phyloP scores from a whole-genome alignment of 139 green algal genomes.

The Ostreobium quekettii region DNA sequence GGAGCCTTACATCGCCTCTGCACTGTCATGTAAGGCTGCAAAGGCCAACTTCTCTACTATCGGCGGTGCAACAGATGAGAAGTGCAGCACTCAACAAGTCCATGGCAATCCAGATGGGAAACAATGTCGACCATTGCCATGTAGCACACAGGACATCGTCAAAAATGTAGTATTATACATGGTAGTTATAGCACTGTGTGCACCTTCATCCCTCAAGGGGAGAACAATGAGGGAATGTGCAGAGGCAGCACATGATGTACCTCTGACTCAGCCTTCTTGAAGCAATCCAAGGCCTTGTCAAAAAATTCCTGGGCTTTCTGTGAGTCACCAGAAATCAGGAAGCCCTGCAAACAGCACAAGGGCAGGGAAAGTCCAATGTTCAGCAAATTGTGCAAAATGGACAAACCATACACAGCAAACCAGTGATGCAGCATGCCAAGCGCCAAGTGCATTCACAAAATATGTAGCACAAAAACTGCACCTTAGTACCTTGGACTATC shows the following conservation, averaged over 20 bases:
- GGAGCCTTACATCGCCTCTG: no score
- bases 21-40: no score
- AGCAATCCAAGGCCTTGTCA: slow-evolving; percentile 65
- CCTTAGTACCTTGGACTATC: neutral
- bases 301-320: slow-evolving; percentile 66
- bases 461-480: slow-evolving; percentile 1
- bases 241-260: no score
- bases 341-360: slow-evolving; percentile 45
- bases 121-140: no score
- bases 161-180: neutral
- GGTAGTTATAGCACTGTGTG: neutral
- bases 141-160: no score
- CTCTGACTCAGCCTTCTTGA: slow-evolving; percentile 57
- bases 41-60: no score
- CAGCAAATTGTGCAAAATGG: neutral
- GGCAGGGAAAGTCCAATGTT: neutral
- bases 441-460: neutral
- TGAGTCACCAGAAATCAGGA: slow-evolving; percentile 52
- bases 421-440: neutral
- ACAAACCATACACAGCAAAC: neutral
- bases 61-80: no score
- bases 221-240: no score
- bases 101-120: no score
- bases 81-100: no score
- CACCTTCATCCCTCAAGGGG: neutral